Conservation (phyloP, 805 yeast species). For the Pichia phayaonensis region DNA sequence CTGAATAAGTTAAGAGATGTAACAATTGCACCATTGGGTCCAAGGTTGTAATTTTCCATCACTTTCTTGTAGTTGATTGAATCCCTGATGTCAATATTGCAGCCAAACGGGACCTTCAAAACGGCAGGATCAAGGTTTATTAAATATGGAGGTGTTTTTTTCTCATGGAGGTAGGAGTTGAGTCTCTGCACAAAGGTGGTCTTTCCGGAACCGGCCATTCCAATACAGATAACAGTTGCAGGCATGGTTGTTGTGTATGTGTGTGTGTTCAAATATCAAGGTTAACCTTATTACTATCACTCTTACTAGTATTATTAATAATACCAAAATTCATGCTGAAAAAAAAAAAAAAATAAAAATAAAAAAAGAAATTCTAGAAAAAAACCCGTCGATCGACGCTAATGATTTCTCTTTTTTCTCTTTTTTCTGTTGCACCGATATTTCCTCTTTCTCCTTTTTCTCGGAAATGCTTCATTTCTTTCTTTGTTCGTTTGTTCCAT, state of each 20-base stretch:
- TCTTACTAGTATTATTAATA: too few relatives aligned
- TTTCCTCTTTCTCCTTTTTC: neutral
- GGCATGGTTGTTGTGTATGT: constrained; percentile 15
- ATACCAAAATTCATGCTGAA: neutral
- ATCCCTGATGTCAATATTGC: constrained; percentile 93
- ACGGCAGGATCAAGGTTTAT: constrained; percentile 97
- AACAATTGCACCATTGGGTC: constrained; percentile 98
- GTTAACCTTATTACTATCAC: too few relatives aligned
- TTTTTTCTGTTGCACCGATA: neutral
- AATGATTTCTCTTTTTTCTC: too few relatives aligned
- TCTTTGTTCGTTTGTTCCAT: neutral
- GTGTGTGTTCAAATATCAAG: neutral
- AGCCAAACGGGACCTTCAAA: constrained; percentile 83
- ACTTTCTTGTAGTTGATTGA: constrained; percentile 93
- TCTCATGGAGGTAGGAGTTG: constrained; percentile 77
- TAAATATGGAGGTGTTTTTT: constrained; percentile 76
- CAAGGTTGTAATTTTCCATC: constrained; percentile 90
- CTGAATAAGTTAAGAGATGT: constrained; percentile 87
- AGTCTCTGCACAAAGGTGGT: constrained; percentile 96
- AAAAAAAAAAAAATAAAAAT: neutral
- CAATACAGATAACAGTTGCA: constrained; percentile 33
- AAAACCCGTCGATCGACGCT: neutral
- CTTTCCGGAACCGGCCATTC: constrained; percentile 73
- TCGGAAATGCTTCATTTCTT: too few relatives aligned
- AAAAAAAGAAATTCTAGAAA: neutral